These are phyloP conservation scores for Cubamyces sp. DNA, from an alignment of 768 basidiomycete species.

Conservation along the genomic window DNA sequence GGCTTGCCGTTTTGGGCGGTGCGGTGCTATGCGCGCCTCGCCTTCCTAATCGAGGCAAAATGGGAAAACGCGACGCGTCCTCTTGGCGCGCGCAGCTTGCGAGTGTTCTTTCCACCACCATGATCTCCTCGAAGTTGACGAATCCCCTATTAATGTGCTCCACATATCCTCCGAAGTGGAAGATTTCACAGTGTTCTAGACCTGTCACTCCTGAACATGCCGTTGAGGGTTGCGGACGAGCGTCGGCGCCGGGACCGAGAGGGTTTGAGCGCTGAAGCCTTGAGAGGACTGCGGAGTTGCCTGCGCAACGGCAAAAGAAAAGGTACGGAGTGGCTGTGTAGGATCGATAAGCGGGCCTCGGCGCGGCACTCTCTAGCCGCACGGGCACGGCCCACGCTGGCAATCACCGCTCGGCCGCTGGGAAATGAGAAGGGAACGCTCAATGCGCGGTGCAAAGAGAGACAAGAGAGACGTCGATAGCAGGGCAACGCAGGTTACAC, in stretches of 20 bases:
- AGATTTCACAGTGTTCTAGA: not conserved
- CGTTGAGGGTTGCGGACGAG: not conserved
- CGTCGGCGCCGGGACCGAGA: not conserved
- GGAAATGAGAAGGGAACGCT: not conserved
- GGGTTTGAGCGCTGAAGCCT: no score
- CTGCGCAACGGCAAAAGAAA: constrained; percentile 14
- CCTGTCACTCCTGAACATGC: not conserved
- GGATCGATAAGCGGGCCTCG: constrained; percentile 15
- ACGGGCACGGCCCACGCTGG: no score
- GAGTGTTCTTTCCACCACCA: no score
- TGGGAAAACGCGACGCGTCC: not conserved
- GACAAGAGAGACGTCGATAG: no score
- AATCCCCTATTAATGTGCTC: no score
- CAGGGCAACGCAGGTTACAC: not conserved
- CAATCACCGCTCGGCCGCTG: not conserved
- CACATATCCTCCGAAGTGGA: not conserved
- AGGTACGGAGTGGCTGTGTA: constrained; percentile 15
- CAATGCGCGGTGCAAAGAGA: no score
- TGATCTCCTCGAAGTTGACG: no score
- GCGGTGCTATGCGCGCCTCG: not conserved
- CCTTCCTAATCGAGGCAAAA: not conserved
- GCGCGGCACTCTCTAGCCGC: not conserved
- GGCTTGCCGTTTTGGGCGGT: not conserved
- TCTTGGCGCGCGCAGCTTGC: no score
- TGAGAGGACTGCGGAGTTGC: constrained; percentile 1